Evolutionary conservation across 345 rosid genomes (phyloP), one percentile per base, ranked within the genome.

Genomic region (Bruguiera gymnorhiza): DNA sequence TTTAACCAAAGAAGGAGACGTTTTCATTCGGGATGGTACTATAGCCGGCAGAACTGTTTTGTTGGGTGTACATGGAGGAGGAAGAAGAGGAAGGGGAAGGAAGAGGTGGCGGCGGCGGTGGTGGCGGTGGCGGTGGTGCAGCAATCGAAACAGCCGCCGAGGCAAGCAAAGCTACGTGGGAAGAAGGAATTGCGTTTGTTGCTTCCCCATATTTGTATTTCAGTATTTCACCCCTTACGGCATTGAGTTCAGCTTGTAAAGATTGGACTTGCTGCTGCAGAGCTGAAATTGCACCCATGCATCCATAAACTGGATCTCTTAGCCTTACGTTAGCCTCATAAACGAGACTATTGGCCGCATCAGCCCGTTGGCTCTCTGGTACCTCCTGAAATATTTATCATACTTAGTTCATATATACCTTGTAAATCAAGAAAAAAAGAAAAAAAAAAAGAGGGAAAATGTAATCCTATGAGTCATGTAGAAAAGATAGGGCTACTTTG

Each of bases 211-310:
- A 89, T 70, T 88, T 91, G 85, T 85, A 89, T 76, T 87, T 94
- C 50, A 89, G 76, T 50, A 95, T 88, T 80, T 95, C 97, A 3
- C 86, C 66, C 78, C 96, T 84, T 50, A 89, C 89, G 37, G 89
- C 89, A 60, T 83, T 83, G 55, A 95, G 83, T 76, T 95, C 96
- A 27, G 86, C 78, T 81, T 92, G 92, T 70, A 95, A 80, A 52
- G 88, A 77, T 78, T 95, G 97, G 39, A 95, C 77, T 82, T 91
- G 96, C 48, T 95, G 99, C 53, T 95, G 97, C 69, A 95, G 77
- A 50, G 93, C 85, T 65, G 96, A 95, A 50, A 95, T 91, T 69
- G 96, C 99, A 52, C 99, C 98, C 96, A 89, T 87, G 85, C 99
- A 91, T 8, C 99, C 99, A 65, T 95, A 89, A 31, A 95, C 90